Evolutionary conservation across 768 basidiomycete genomes (phyloP).

Genomic region (Naganishia antarctica): DNA sequence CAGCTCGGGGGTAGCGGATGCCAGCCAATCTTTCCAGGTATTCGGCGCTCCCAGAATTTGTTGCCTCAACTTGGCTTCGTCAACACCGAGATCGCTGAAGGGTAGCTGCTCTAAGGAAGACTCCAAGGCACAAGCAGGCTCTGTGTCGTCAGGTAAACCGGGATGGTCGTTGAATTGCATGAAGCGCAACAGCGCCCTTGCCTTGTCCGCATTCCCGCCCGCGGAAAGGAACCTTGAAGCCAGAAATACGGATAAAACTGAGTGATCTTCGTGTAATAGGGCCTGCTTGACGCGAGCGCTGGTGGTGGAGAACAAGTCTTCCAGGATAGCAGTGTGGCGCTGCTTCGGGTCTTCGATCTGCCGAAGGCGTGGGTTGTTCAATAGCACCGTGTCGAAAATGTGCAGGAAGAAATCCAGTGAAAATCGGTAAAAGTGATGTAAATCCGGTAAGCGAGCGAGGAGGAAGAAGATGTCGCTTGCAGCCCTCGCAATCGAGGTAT

Average conservation of each 20-base stretch:
- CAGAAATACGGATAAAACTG: constrained; percentile 58
- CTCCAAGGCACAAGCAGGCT: not conserved
- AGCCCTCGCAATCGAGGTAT: constrained; percentile 86
- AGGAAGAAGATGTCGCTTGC: constrained; percentile 97
- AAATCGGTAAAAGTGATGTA: constrained; percentile 99
- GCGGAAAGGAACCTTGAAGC: not conserved
- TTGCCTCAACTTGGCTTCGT: not conserved
- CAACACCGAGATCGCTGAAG: not conserved
- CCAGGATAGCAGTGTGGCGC: constrained; percentile 73
- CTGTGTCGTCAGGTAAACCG: too few species aligned
- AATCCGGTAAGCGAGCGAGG: constrained; percentile 82
- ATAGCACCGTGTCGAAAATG: constrained; percentile 91
- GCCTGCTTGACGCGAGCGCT: constrained; percentile 86
- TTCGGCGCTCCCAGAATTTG: not conserved
- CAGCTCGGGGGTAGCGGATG: not conserved
- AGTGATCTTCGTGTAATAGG: constrained; percentile 79
- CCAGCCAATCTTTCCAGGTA: not conserved
- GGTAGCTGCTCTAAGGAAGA: not conserved
- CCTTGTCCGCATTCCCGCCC: not conserved
- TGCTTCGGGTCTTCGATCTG: constrained; percentile 66
- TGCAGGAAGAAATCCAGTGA: constrained; percentile 96
- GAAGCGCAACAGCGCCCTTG: not conserved
- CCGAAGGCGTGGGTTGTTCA: constrained; percentile 83
- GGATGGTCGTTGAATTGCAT: not conserved
- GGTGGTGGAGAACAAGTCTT: constrained; percentile 81